phyloP scores from a whole-genome alignment of 176 grass and related monocot species.

The Eremochloa ophiuroides region DNA sequence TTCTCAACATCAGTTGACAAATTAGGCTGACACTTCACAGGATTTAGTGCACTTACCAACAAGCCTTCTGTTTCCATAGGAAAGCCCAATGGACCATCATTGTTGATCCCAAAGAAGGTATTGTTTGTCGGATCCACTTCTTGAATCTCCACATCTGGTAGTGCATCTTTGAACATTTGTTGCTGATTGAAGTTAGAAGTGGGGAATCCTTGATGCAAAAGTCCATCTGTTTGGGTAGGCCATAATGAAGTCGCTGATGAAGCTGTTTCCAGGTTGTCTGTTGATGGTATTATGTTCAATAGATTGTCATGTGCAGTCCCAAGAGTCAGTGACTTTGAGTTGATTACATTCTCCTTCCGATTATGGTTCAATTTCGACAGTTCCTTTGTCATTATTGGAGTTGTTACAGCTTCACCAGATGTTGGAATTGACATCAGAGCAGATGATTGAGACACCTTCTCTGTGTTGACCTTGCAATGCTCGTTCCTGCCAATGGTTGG shows the following conservation, averaged over 20 bases:
- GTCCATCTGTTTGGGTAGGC: slow-evolving; percentile 66
- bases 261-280: slow-evolving; percentile 77
- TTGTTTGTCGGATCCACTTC: slow-evolving; percentile 62
- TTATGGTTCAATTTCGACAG: slow-evolving; percentile 46
- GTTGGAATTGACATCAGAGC: slow-evolving; percentile 43
- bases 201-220: slow-evolving; percentile 68
- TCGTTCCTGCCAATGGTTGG: slow-evolving; percentile 38
- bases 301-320: slow-evolving; percentile 50
- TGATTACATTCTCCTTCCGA: slow-evolving; percentile 48
- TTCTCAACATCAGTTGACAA: slow-evolving; percentile 61
- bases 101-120: slow-evolving; percentile 80
- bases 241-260: slow-evolving; percentile 93
- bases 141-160: slow-evolving; percentile 67
- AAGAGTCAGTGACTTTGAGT: slow-evolving; percentile 51
- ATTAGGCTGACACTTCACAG: slow-evolving; percentile 69
- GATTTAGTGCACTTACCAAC: slow-evolving; percentile 64
- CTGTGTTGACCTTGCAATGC: slow-evolving; percentile 49
- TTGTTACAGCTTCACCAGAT: slow-evolving; percentile 48
- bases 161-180: slow-evolving; percentile 59
- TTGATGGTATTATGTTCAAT: slow-evolving; percentile 56
- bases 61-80: slow-evolving; percentile 67
- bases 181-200: slow-evolving; percentile 62
- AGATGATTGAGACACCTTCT: slow-evolving; percentile 45
- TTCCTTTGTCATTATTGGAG: slow-evolving; percentile 40
- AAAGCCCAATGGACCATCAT: slow-evolving; percentile 59